These are phyloP conservation scores for Saraca asoca DNA, from an alignment of 331 rosid genomes.

Conservation along the genomic window DNA sequence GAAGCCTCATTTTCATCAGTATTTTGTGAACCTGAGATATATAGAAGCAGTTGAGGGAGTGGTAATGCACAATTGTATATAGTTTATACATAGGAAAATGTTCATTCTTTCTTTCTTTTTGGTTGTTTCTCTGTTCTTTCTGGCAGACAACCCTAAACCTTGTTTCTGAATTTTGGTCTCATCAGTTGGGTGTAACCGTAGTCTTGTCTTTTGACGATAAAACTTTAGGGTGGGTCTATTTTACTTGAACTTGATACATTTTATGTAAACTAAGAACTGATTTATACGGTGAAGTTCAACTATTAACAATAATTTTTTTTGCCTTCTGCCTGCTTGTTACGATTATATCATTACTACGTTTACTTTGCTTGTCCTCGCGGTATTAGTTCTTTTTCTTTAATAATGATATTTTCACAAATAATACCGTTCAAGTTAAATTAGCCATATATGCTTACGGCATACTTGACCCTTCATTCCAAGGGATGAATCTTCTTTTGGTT, in stretches of 20 bases:
- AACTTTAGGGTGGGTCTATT: constrained; percentile 25
- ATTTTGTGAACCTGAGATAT: constrained; percentile 29
- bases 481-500: no score
- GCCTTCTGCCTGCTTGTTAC: not conserved
- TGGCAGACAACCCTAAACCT: constrained; percentile 18
- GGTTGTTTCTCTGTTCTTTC: not conserved
- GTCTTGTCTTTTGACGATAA: constrained; percentile 26
- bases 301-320: not conserved
- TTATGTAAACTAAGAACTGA: constrained; percentile 23
- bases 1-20: constrained; percentile 9
- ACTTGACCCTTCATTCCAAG: not conserved
- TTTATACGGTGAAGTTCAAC: constrained; percentile 19
- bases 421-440: no score
- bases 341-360: no score
- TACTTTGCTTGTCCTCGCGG: no score
- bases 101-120: constrained; percentile 5
- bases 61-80: constrained; percentile 38
- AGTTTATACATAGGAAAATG: constrained; percentile 34
- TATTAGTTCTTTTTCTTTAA: no score
- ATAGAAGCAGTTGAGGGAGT: constrained; percentile 30
- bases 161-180: constrained; percentile 31
- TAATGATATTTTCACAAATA: no score
- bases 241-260: constrained; percentile 32
- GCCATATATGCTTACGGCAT: not conserved
- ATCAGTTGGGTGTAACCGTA: constrained; percentile 21